Evolutionary conservation across 129 eudicot species (phyloP), one percentile per base, ranked within the genome.

Genomic region (Flaveria sonorensis): DNA sequence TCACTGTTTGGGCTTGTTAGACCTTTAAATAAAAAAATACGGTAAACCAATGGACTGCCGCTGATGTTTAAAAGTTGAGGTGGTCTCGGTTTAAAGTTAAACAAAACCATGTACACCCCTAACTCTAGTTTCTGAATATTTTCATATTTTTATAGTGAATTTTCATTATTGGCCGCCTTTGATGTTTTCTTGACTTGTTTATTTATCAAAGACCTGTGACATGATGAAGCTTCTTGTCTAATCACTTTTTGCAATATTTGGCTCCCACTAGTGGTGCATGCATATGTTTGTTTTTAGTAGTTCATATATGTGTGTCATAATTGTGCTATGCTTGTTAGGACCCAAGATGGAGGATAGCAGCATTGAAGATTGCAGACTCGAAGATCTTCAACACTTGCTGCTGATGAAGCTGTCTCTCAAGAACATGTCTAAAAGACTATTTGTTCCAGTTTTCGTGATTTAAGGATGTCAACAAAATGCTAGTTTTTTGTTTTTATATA

Each of bases 401-500:
- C 50, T 72, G 65, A 2, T 15, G 26, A 70, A 59, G 65, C 16
- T 61, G 15, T 59, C 79, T 74, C 60, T 61, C 12, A 46, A 62
- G 32, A 75, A 46, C 71, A 28, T 75, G 63, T 62, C 67, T 39
- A 74, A 59, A 59, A 15, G 59, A 32, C 55, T 59, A 16, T 32
- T 73, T 72, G 18, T 74, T 75, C 40, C 10, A 28, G 11, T 45
- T 47, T 69, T 43, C 15, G 28, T 43, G 24, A 55, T 48, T 42
- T 68, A 68, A 68, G 30, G 63, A 76, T 66, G 72, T 16, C 36
- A 47, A 70, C 50, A 56, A 66, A 51, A 64, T 76, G 40, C 74
- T 76, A 76, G 73, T 53, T 53, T 66, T 77, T 21, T 53, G 7
- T 52, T 23, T 16, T 20, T 53, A 8, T 21, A 57, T 57, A 19